Conservation (phyloP, 352 stramenopile species). For the Aphanomyces invadans region DNA sequence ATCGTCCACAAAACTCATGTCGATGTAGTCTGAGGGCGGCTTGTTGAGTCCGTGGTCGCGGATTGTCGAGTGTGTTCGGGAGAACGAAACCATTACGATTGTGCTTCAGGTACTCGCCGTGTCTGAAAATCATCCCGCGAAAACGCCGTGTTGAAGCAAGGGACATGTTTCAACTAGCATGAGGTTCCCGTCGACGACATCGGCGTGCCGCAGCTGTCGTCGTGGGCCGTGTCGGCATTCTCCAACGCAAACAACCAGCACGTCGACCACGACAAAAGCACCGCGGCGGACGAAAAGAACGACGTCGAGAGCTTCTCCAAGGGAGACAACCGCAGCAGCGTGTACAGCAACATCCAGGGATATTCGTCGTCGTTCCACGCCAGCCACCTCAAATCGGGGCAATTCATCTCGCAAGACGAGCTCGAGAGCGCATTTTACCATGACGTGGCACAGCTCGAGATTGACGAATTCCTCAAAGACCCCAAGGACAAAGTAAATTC, state of each 20-base stretch:
- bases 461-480: slow-evolving; percentile 47
- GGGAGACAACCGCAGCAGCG: not conserved
- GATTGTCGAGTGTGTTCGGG: slow-evolving; percentile 57
- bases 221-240: slow-evolving; percentile 60
- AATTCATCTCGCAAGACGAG: slow-evolving; percentile 75
- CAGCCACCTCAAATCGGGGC: slow-evolving; percentile 65
- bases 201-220: slow-evolving; percentile 50
- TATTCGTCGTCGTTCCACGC: slow-evolving; percentile 62
- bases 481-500: slow-evolving; percentile 34
- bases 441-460: slow-evolving; percentile 50
- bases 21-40: slow-evolving; percentile 33
- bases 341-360: not conserved
- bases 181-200: slow-evolving; percentile 78
- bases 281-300: slow-evolving; percentile 16
- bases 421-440: slow-evolving; percentile 73
- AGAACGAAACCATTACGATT: slow-evolving; percentile 60
- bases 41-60: slow-evolving; percentile 41
- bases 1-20: too few relatives aligned
- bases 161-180: slow-evolving; percentile 34
- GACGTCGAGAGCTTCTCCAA: not conserved
- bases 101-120: slow-evolving; percentile 43
- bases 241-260: slow-evolving; percentile 25
- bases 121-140: not conserved
- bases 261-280: slow-evolving; percentile 43
- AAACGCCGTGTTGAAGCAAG: not conserved